These are phyloP conservation scores for Fusarium sp. DNA, from an alignment of 2,329 filamentous ascomycete genomes.

Conservation along the genomic window DNA sequence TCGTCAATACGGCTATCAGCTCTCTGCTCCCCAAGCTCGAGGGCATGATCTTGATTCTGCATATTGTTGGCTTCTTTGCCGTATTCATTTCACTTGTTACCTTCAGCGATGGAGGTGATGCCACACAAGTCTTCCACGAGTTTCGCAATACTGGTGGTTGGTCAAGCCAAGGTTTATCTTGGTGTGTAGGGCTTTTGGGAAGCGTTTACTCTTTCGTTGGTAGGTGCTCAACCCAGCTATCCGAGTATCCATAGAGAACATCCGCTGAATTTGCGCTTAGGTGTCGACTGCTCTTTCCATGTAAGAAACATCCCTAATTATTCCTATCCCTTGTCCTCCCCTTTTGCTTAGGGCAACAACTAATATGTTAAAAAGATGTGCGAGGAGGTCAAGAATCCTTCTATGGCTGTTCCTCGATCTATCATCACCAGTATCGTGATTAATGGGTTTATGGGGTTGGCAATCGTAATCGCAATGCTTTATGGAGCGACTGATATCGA, in stretches of 20 bases:
- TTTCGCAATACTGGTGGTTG: constrained; percentile 43
- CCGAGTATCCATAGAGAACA: too few species aligned
- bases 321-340: too few species aligned
- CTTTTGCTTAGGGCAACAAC: too few species aligned
- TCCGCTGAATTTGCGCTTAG: too few species aligned
- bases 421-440: constrained; percentile 35
- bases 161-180: constrained; percentile 34
- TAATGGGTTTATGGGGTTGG: constrained; percentile 39
- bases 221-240: background rate
- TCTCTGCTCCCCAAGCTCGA: constrained; percentile 54
- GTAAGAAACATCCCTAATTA: too few species aligned
- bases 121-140: constrained; percentile 47
- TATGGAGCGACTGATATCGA: constrained; percentile 35
- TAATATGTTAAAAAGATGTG: constrained; percentile 16
- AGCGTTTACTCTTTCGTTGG: constrained; percentile 38
- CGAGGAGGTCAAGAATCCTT: constrained; percentile 39
- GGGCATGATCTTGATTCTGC: constrained; percentile 56
- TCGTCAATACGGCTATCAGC: constrained; percentile 53
- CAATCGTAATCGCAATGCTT: constrained; percentile 41
- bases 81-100: constrained; percentile 53
- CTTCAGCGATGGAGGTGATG: constrained; percentile 46
- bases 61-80: constrained; percentile 60
- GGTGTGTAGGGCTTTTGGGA: constrained; percentile 35
- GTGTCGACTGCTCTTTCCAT: too few species aligned
- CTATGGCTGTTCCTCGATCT: constrained; percentile 32